Evolutionary conservation across 345 rosid genomes (phyloP).

Genomic region (Gossypium thurberi): DNA sequence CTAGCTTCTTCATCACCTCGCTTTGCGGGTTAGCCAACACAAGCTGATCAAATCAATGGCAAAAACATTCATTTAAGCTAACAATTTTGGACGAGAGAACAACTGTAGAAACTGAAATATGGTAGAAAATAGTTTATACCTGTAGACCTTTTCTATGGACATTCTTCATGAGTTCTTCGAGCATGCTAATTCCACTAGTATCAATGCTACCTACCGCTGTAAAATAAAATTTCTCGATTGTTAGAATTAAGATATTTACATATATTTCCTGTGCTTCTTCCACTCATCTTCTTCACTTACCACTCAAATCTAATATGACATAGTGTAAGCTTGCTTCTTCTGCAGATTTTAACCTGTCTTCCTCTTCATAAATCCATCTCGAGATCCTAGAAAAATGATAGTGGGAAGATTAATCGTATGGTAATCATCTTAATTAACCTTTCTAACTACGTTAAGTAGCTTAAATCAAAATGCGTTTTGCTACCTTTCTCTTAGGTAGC

Average conservation of each 20-base stretch:
- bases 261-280: neutral
- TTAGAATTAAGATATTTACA: neutral
- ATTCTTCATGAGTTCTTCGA: conserved; percentile 66
- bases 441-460: neutral
- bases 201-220: conserved; percentile 86
- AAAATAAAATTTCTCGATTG: neutral
- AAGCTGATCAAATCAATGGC: conserved; percentile 29
- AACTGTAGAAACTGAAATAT: neutral
- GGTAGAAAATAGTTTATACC: conserved; percentile 29
- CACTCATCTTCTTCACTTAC: conserved; percentile 24
- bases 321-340: conserved; percentile 61
- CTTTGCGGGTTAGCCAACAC: conserved; percentile 57
- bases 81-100: neutral
- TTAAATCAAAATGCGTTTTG: neutral
- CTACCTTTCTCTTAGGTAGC: conserved; percentile 91
- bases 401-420: neutral
- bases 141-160: conserved; percentile 50
- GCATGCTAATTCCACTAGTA: conserved; percentile 90
- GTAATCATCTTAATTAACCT: neutral
- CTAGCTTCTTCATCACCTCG: conserved; percentile 68
- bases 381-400: conserved; percentile 42
- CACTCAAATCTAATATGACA: conserved; percentile 71
- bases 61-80: neutral
- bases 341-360: conserved; percentile 49
- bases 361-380: conserved; percentile 87